Base-by-base conservation (phyloP, 2,329 filamentous ascomycete genomes). In the Scopulariopsis brevicaulis region DNA sequence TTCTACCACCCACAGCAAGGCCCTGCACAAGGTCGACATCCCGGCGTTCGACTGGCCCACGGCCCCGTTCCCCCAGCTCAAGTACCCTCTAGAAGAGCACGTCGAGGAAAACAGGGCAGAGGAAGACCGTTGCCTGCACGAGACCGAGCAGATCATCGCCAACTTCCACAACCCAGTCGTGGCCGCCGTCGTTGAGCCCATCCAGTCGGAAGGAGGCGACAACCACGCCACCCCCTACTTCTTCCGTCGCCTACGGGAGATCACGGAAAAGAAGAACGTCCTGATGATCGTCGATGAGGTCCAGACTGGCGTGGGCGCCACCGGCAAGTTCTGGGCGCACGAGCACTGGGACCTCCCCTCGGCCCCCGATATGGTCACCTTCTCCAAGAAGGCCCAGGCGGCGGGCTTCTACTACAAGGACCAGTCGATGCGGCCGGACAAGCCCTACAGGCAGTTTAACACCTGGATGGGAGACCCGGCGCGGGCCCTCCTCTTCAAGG, bases 41-140 rank as follows among this genome's bases (percentile, higher is more conserved):
- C 91, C 91, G 25, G 89, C 91, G 67, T 96, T 96, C 67, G 88
- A 96, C 79, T 96, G 91, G 91, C 91, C 91, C 32, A 89, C 93
- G 71, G 90, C 90, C 20, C 83, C 88, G 58, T 96, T 96, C 80
- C 92, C 91, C 11, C 67, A 76, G 62, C 82, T 95, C 68, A 92
- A 92, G 73, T 96, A 96, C 73, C 91, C 91, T 0, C 84, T 96
- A 6, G 86, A 91, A 64, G 77, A 90, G 64, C 83, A 94, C 71
- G 86, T 73, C 24, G 82, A 84, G 64, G 90, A 94, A 74, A 96
- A 96, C 40, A 46, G 8, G 40, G 40, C 40, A 18, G 40, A 46
- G 40, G 89, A 92, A 72, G 75, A 83, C 64, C 81, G 84, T 62
- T 89, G 87, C 71, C 78, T 93, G 53, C 81, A 81, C 59, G 86